phyloP scores from a whole-genome alignment of 441 rosid genomes.

The Metrosideros polymorpha region DNA sequence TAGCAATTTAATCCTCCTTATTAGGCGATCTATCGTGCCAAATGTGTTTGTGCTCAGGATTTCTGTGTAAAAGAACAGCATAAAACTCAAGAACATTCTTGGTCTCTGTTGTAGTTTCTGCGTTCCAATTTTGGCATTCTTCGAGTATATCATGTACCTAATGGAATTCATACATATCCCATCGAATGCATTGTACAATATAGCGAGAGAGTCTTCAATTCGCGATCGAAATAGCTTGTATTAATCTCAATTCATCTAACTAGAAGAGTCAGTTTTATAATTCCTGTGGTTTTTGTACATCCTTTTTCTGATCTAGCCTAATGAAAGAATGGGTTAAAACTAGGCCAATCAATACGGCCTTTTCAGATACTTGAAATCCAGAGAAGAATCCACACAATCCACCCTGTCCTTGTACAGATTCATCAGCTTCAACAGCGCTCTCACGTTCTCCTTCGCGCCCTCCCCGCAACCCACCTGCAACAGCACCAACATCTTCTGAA shows the following conservation, averaged over 20 bases:
- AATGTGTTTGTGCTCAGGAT: not conserved
- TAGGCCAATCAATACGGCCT: not conserved
- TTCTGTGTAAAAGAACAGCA: not conserved
- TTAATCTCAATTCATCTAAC: not conserved
- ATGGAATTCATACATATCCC: not conserved
- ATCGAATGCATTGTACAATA: not conserved
- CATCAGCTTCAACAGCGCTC: not conserved
- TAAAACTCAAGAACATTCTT: not conserved
- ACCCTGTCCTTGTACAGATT: not conserved
- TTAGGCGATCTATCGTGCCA: not conserved
- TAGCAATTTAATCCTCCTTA: not conserved
- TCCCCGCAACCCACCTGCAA: not conserved
- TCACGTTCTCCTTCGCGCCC: not conserved
- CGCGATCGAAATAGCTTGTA: not conserved
- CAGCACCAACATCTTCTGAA: constrained; percentile 4
- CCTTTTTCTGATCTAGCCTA: not conserved
- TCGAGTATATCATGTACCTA: not conserved
- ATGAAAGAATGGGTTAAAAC: not conserved
- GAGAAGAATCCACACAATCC: not conserved
- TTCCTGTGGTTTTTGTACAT: not conserved
- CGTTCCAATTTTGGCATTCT: not conserved
- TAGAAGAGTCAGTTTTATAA: not conserved
- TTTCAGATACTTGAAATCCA: not conserved
- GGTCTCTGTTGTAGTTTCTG: not conserved
- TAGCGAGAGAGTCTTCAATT: not conserved